A percentile compares a stretch with the other conserved stretches of the same genome.
Evolutionary conservation across 2,329 filamentous ascomycete species (phyloP).

Genomic region (Penicillium sp.): DNA sequence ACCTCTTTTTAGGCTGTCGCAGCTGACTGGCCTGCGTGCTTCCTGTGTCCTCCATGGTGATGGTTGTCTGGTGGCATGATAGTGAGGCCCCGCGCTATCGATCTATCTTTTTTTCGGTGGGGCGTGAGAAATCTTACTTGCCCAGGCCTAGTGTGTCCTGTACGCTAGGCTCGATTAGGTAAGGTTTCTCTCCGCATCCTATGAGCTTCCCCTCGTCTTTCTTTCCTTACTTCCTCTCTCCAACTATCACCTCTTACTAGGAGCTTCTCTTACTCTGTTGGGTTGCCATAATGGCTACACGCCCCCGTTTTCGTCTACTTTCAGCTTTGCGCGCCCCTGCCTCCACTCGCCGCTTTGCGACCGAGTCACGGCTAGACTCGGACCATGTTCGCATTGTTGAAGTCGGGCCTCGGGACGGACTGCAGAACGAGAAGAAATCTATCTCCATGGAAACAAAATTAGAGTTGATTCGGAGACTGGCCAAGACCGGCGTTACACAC

Average conservation of each 20-base stretch:
- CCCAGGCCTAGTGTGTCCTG: too few species aligned
- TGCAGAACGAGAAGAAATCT: constrained; percentile 51
- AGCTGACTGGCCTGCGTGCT: constrained; percentile 22
- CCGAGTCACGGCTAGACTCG: constrained; percentile 41
- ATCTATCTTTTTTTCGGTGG: constrained; percentile 17
- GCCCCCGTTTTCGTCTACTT: constrained; percentile 28
- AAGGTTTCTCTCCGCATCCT: constrained; percentile 31
- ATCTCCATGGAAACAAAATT: constrained; percentile 49
- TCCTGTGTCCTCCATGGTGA: constrained; percentile 23
- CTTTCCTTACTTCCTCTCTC: constrained; percentile 4
- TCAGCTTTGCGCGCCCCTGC: constrained; percentile 24
- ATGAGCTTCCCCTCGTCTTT: constrained; percentile 9
- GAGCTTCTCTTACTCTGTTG: background rate
- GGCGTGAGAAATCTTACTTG: background rate
- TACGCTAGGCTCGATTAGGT: constrained; percentile 15
- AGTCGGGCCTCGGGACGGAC: constrained; percentile 51
- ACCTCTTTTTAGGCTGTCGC: constrained; percentile 81
- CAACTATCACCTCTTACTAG: background rate
- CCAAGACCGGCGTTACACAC: constrained; percentile 47
- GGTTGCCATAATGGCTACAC: constrained; percentile 26
- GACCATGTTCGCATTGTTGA: constrained; percentile 52
- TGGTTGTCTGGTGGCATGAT: background rate
- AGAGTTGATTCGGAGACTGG: constrained; percentile 46
- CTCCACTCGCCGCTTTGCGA: constrained; percentile 32
- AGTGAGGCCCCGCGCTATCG: constrained; percentile 16